phyloP scores from a whole-genome alignment of 148 eudicot genomes.

The Hydrangea macrophylla region DNA sequence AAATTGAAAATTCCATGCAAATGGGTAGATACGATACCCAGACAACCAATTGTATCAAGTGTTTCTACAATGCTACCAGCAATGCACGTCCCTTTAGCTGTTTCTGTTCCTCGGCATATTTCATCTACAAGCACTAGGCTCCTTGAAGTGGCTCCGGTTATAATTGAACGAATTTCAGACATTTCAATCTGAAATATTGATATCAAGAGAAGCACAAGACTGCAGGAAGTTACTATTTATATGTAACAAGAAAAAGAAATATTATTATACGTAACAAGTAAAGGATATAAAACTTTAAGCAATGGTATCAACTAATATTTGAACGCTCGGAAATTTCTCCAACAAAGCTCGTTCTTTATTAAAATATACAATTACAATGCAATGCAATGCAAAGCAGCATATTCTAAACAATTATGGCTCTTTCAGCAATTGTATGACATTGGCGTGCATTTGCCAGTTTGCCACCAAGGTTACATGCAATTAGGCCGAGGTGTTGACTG shows the following conservation, averaged over 20 bases:
- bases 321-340: no score
- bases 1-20: conserved; percentile 86
- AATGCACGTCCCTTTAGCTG: conserved; percentile 93
- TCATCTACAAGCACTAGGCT: conserved; percentile 97
- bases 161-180: conserved; percentile 87
- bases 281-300: neutral
- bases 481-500: neutral
- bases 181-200: conserved; percentile 67
- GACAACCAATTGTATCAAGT: conserved; percentile 68
- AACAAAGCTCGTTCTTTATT: neutral
- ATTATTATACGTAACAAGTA: neutral
- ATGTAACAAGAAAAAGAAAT: neutral
- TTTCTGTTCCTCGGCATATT: conserved; percentile 96
- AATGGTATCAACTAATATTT: no score
- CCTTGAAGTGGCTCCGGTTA: conserved; percentile 68
- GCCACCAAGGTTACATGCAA: no score
- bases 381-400: neutral
- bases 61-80: conserved; percentile 92
- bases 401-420: neutral
- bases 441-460: no score
- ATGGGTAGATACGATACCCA: conserved; percentile 90
- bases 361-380: neutral
- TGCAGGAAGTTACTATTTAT: neutral
- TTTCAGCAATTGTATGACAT: no score
- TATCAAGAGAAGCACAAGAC: neutral